A percentile compares a stretch with the other conserved stretches of the same genome.
Evolutionary conservation across 306 rosid genomes (phyloP).

Genomic region (Lithocarpus polystachyus): DNA sequence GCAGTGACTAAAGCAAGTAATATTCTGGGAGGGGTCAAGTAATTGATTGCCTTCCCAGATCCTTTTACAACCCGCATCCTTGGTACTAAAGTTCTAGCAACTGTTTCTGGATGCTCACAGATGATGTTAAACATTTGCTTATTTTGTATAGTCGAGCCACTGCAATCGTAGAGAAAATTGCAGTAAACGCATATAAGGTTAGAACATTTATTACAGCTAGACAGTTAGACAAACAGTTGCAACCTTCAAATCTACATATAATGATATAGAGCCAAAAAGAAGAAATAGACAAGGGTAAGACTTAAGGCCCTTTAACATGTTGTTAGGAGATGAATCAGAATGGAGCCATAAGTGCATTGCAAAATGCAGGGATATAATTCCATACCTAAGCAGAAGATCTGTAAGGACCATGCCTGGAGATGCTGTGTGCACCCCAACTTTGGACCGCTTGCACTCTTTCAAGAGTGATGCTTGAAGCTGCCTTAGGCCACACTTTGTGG

Average conservation of each 20-base stretch:
- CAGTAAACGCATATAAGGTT: background rate
- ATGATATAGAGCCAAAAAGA: background rate
- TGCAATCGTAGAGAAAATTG: conserved; percentile 31
- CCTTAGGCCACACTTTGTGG: conserved; percentile 91
- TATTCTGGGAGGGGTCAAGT: conserved; percentile 96
- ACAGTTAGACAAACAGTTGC: background rate
- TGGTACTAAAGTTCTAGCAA: conserved; percentile 93
- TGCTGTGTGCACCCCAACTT: conserved; percentile 87
- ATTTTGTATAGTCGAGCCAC: conserved; percentile 84
- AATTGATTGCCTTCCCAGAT: conserved; percentile 77
- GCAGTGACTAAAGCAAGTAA: conserved; percentile 86
- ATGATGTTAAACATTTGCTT: conserved; percentile 85
- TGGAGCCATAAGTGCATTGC: background rate
- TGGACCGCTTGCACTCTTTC: conserved; percentile 79
- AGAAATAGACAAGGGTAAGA: background rate
- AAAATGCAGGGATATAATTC: conserved; percentile 7
- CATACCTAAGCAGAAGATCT: conserved; percentile 79
- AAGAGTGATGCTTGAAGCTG: conserved; percentile 87
- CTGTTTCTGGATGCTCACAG: conserved; percentile 95
- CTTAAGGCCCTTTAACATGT: background rate
- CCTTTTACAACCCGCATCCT: conserved; percentile 94
- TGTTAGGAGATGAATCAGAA: background rate
- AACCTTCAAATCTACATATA: background rate
- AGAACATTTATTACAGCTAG: background rate
- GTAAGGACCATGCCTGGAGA: conserved; percentile 99